These are phyloP conservation scores for Plasmodium gallinaceum DNA, from an alignment of 169 alveolate species.

Conservation along the genomic window DNA sequence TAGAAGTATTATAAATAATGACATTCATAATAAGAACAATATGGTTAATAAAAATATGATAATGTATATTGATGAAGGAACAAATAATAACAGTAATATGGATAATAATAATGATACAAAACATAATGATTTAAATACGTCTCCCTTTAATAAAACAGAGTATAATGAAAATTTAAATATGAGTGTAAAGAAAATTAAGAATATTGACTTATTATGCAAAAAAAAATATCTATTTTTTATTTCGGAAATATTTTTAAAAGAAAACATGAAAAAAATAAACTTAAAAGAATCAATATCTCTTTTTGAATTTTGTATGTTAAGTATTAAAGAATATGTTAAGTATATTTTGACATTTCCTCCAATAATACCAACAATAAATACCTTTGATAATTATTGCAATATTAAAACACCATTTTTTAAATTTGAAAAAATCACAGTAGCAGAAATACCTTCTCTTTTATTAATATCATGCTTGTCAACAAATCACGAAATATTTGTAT, in stretches of 20 bases:
- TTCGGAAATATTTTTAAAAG: slow-evolving; percentile 64
- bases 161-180: slow-evolving; percentile 16
- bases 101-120: not conserved
- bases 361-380: slow-evolving; percentile 20
- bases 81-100: not conserved
- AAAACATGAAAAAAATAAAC: slow-evolving; percentile 58
- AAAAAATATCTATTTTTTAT: slow-evolving; percentile 64
- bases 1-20: not conserved
- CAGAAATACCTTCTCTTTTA: slow-evolving; percentile 82
- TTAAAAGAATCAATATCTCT: slow-evolving; percentile 51
- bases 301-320: slow-evolving; percentile 50
- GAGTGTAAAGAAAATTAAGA: slow-evolving; percentile 37
- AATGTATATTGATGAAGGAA: not conserved
- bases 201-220: slow-evolving; percentile 51
- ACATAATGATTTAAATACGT: not conserved
- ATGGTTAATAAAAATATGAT: slow-evolving; percentile 7
- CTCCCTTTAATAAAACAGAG: not conserved
- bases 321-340: slow-evolving; percentile 50
- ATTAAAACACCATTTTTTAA: slow-evolving; percentile 65
- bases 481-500: slow-evolving; percentile 80
- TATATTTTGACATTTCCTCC: slow-evolving; percentile 41
- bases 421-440: slow-evolving; percentile 54
- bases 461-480: slow-evolving; percentile 82
- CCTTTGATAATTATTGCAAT: slow-evolving; percentile 25
- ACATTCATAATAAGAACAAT: not conserved